These are phyloP conservation scores for Rubus parviflorus DNA, from an alignment of 306 rosid genomes.

Conservation along the genomic window DNA sequence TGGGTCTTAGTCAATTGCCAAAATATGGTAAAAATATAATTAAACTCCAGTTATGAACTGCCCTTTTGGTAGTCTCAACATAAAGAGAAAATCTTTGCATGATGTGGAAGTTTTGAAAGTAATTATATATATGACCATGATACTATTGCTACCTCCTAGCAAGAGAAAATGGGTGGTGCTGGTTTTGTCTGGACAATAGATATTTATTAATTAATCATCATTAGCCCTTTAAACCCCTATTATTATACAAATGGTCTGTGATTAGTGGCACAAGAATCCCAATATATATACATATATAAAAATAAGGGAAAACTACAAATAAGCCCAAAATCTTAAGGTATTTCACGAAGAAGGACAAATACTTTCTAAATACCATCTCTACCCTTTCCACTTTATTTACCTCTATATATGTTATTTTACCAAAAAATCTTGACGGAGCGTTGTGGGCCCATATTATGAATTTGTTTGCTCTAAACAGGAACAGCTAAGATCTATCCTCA, in stretches of 20 bases:
- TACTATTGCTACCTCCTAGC: not conserved
- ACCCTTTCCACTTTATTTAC: too few relatives aligned
- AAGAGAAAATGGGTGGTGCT: not conserved
- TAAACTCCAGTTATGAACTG: not conserved
- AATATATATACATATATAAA: not conserved
- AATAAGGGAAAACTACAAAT: too few relatives aligned
- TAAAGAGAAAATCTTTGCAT: not conserved
- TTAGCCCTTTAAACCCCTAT: not conserved
- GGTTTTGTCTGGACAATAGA: not conserved
- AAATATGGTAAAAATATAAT: not conserved
- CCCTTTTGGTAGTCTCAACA: not conserved
- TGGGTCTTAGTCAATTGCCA: slow-evolving; percentile 6
- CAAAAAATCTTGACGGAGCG: too few relatives aligned
- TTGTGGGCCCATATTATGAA: too few relatives aligned
- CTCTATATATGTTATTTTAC: too few relatives aligned
- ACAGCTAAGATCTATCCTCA: too few relatives aligned
- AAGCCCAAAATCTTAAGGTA: too few relatives aligned
- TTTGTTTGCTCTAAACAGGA: too few relatives aligned
- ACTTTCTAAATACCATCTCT: too few relatives aligned
- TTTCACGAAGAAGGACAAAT: too few relatives aligned
- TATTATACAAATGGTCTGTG: slow-evolving; percentile 17
- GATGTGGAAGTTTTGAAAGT: not conserved
- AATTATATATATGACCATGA: not conserved
- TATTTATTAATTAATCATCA: not conserved
- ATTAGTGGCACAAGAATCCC: slow-evolving; percentile 17